phyloP scores from a whole-genome alignment of 306 rosid genomes.

The Gillenia trifoliata region DNA sequence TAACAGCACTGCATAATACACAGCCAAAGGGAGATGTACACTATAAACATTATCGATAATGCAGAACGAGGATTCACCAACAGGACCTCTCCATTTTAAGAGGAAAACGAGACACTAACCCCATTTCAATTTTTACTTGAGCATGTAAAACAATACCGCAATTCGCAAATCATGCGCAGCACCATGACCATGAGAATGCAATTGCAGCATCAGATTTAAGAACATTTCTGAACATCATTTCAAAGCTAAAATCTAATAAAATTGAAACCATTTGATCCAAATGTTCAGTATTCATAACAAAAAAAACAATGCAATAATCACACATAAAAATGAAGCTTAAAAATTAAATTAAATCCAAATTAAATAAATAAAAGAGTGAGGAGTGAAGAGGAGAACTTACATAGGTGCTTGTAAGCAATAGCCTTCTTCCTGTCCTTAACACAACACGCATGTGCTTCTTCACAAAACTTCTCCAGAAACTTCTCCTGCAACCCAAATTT shows the following conservation, averaged over 20 bases:
- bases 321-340: not conserved
- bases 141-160: not conserved
- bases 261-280: not conserved
- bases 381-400: conserved; percentile 1
- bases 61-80: no score
- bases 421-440: conserved; percentile 64
- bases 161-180: not conserved
- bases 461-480: conserved; percentile 61
- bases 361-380: not conserved
- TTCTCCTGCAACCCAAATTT: conserved; percentile 54
- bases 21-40: no score
- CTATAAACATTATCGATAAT: no score
- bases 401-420: conserved; percentile 65
- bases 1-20: no score
- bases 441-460: conserved; percentile 44
- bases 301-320: not conserved
- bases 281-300: not conserved
- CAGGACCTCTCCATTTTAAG: not conserved
- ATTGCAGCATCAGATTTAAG: not conserved
- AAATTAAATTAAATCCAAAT: not conserved
- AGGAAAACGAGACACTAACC: not conserved
- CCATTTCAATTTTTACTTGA: not conserved
- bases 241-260: not conserved
- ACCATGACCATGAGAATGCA: not conserved
- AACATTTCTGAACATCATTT: not conserved